phyloP scores from a whole-genome alignment of 148 eudicot genomes.

The Beta vulgaris region DNA sequence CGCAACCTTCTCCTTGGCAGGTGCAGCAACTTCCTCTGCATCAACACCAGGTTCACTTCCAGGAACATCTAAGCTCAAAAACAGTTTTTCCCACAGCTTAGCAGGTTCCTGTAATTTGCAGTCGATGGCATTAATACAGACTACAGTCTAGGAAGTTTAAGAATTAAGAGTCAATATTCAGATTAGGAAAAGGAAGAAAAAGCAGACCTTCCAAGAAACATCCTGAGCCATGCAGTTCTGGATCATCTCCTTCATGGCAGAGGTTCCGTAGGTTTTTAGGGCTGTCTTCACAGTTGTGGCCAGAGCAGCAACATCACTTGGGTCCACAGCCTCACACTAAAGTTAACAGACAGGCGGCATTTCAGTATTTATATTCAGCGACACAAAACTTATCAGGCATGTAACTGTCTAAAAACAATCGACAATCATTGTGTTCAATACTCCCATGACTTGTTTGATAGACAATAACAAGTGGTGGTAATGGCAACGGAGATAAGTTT shows the following conservation, averaged over 20 bases:
- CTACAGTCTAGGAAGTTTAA: background rate
- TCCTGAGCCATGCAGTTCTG: conserved; percentile 89
- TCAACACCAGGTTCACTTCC: conserved; percentile 70
- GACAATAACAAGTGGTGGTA: too few species aligned
- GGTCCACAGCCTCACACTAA: conserved; percentile 77
- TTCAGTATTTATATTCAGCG: conserved; percentile 1
- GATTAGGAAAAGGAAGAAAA: background rate
- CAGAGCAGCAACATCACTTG: conserved; percentile 67
- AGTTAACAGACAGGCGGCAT: background rate
- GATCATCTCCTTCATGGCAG: conserved; percentile 64
- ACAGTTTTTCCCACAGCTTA: conserved; percentile 67
- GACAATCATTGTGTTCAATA: background rate
- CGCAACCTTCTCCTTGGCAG: conserved; percentile 76
- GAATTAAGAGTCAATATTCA: too few species aligned
- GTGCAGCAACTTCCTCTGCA: conserved; percentile 79
- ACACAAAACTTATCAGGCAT: background rate
- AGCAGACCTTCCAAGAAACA: conserved; percentile 87
- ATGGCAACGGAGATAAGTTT: too few species aligned
- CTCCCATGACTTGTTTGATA: too few species aligned
- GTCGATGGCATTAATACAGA: background rate
- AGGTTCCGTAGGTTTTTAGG: conserved; percentile 54
- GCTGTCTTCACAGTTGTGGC: conserved; percentile 65
- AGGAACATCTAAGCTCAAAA: conserved; percentile 53
- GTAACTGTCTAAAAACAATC: background rate
- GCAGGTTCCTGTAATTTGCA: conserved; percentile 63